phyloP scores from a whole-genome alignment of 2,329 filamentous ascomycete species.

The Colletotrichum sp. region DNA sequence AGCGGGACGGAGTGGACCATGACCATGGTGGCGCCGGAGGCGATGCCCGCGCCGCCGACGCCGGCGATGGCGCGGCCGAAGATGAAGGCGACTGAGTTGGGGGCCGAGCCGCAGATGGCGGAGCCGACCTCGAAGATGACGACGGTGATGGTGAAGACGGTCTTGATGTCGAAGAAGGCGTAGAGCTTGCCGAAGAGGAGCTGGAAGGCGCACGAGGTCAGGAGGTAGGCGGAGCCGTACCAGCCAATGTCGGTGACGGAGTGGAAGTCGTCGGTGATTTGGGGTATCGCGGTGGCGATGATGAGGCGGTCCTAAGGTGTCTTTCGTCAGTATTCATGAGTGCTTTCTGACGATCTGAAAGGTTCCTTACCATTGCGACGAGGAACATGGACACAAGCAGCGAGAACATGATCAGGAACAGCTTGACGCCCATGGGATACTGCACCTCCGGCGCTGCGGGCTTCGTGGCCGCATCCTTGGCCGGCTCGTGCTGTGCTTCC shows the following conservation, averaged over 20 bases:
- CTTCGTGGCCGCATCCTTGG: not conserved
- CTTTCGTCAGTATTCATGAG: not conserved
- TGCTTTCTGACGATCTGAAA: not conserved
- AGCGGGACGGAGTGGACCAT: constrained; percentile 37
- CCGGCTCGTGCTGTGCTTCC: not conserved
- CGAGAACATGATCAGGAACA: constrained; percentile 23
- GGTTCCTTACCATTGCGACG: constrained; percentile 3
- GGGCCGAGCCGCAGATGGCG: constrained; percentile 34
- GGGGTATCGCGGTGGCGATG: constrained; percentile 40
- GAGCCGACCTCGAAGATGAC: constrained; percentile 34
- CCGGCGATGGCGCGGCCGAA: constrained; percentile 41
- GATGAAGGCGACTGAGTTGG: constrained; percentile 38
- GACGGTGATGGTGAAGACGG: constrained; percentile 27
- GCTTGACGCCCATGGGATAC: constrained; percentile 12
- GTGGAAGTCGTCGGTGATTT: constrained; percentile 35
- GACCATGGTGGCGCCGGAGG: constrained; percentile 36
- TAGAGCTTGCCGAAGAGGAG: constrained; percentile 35
- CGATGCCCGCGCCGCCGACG: constrained; percentile 38
- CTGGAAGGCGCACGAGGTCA: constrained; percentile 33
- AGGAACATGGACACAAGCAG: constrained; percentile 21
- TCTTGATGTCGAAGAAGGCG: constrained; percentile 30
- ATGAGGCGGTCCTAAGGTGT: constrained; percentile 37
- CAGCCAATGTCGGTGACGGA: constrained; percentile 31
- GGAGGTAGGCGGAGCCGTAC: constrained; percentile 33
- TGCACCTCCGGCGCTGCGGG: not conserved